Evolutionary conservation across 352 stramenopile genomes (phyloP).

Genomic region (Thalassiosira delicatula): DNA sequence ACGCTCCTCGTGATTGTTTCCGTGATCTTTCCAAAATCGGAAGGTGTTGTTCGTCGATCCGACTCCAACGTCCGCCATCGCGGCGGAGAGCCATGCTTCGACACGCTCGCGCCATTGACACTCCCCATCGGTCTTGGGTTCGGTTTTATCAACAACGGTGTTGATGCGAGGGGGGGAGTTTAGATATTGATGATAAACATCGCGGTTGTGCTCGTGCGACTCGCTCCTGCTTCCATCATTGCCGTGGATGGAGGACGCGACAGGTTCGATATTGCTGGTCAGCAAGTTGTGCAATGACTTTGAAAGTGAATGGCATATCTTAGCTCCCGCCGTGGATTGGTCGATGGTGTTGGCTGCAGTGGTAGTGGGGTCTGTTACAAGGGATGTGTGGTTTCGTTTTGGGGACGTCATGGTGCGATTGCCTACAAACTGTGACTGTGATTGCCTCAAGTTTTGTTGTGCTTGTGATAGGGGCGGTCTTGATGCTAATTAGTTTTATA

Average conservation of each 20-base stretch:
- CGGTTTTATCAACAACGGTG: too few relatives aligned
- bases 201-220: neutral
- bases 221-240: neutral
- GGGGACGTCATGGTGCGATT: slow-evolving; percentile 13
- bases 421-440: too few relatives aligned
- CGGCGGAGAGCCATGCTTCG: slow-evolving; percentile 6
- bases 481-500: too few relatives aligned
- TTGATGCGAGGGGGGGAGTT: slow-evolving; percentile 1
- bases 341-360: neutral
- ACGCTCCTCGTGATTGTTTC: neutral
- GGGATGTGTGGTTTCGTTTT: slow-evolving; percentile 32
- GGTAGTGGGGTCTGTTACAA: neutral
- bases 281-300: slow-evolving; percentile 16
- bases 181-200: slow-evolving; percentile 34
- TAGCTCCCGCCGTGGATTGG: neutral
- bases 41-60: slow-evolving; percentile 9
- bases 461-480: too few relatives aligned
- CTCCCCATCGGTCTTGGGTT: too few relatives aligned
- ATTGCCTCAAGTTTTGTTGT: too few relatives aligned
- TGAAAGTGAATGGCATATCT: slow-evolving; percentile 7
- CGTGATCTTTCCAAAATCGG: slow-evolving; percentile 17
- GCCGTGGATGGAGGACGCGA: neutral
- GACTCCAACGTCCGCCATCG: slow-evolving; percentile 18
- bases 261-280: neutral
- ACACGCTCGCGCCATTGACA: neutral